Base-by-base conservation (phyloP, 75 land plant species). In the Picea glauca region DNA sequence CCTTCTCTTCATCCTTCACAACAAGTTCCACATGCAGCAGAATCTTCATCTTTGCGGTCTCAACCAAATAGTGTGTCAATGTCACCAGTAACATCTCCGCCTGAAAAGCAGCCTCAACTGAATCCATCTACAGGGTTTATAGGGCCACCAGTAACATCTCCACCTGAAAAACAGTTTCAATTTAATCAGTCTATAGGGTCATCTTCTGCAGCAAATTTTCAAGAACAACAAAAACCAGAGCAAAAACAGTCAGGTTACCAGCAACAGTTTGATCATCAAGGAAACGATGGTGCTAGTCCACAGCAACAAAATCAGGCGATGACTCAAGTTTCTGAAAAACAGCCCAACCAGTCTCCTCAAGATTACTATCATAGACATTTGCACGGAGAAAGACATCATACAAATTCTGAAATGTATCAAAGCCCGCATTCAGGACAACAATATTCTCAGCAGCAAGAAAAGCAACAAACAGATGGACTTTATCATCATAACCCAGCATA, bases 311-410 rank as follows among this genome's bases (percentile, higher is more conserved):
- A 6, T 77, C 50, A 67, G 30, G 78, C 30, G 21, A 75, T 8
- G 50, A 73, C 77, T 54, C 90, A 78, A 75, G 82, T 75, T 67
- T 81, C 77, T 83, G 91, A 85, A 18, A 74, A 77, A 64, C 58
- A 56, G 11, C 33, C 75, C 5, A 32, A 14, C 5, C 78, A 50
- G 17, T 77, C 74, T 57, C 72, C 59, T 75, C 76, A 23, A 30
- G 35, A 54, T 23, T 31, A 58, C 9, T 75, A 75, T 57, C 76
- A 75, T 13, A 58, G 60, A 26, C 76, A 57, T 20, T 21, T 26
- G 12, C 77, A 26, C 8, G 60, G 65, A 31, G 77, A 76, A 58
- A 76, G 18, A 33, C 77, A 76, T 8, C 35, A 60, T 30, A 56
- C 38, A 46, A 33, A 68, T 61, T 43, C 66, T 5, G 76, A 77